Base-by-base conservation (phyloP, 768 basidiomycete species). In the Suillus fuscotomentosus region DNA sequence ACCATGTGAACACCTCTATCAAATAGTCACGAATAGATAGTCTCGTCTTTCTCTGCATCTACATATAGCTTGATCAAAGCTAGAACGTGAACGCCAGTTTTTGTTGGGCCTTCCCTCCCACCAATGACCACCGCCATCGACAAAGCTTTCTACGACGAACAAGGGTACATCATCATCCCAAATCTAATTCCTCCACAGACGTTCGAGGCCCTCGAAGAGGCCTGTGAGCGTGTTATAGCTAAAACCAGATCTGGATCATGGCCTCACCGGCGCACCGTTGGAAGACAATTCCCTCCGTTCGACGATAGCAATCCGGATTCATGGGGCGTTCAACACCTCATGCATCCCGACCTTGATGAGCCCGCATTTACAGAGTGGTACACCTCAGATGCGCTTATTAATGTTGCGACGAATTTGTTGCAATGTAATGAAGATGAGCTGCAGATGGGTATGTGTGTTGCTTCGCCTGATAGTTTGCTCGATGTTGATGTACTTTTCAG, bases 251-350 rank as follows among this genome's bases (percentile, higher is more conserved):
- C 77, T 0, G 89, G 89, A 2, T 65, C 72, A 3, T 93, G 91
- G 91, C 77, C 84, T 0, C 80, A 88, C 68, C 80, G 89, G 4
- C 83, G 91, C 42, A 87, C 86, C 0, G 88, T 93, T 20, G 91
- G 92, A 1, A 88, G 87, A 65, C 89, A 91, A 72, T 93, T 92
- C 66, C 90, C 91, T 3, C 91, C 91, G 0, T 92, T 82, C 68
- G 86, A 82, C 60, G 75, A 82, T 39, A 78, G 69, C 47, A 75
- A 84, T 60, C 83, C 85, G 2, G 91, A 93, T 73, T 84, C 88
- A 0, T 92, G 91, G 91, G 92, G 91, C 2, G 86, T 92, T 2
- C 91, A 92, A 68, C 90, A 92, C 66, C 73, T 90, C 53, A 92
- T 94, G 92, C 91, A 92, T 69, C 91, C 90, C 1, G 86, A 82